Evolutionary conservation across 1,139 yeast species (phyloP), one percentile per base, ranked within the genome.

Genomic region (Blastobotrys capitulatus): DNA sequence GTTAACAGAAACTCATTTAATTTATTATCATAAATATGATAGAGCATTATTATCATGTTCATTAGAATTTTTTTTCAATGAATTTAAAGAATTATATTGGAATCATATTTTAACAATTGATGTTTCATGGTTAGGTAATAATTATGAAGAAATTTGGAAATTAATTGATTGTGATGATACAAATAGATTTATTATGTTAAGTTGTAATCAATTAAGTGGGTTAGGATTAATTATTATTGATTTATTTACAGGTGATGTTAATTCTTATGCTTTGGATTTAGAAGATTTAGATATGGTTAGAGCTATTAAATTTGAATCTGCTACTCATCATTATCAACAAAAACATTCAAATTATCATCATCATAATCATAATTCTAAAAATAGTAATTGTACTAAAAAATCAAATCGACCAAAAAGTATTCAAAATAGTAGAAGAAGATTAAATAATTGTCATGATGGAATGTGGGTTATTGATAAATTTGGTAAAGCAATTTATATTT

Each of bases 381-480:
- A 42, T 3, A 3, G 6, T 13, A 13, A 18, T 2, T 19, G 18
- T 2, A 13, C 18, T 36, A 6, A 18, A 19, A n/a, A 18, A 9
- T 4, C 31, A n/a, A 6, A 16, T 12, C 22, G 18, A n/a, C 15
- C n/a, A 19, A 16, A 22, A 15, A 37, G 16, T 19, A 39, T 39
- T n/a, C 22, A 35, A 29, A 29, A 45, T 38, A 25, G 44, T 35
- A 16, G 38, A 29, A n/a, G 42, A 9, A 18, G 41, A n/a, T 27
- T 35, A 2, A 26, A 32, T 7, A 16, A 40, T 22, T 43, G 39
- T 22, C 47, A 48, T 29, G 51, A 48, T 29, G 48, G 51, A 5
- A 43, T 48, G n/a, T 48, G 51, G 51, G 46, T 37, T 7, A 32
- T 48, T 29, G 51, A 48, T 16, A 32, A 20, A 20, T 18, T 20